A percentile compares a stretch with the other conserved stretches of the same genome.
Conservation (phyloP, 768 basidiomycete species). For the Suillus cothurnatus region DNA sequence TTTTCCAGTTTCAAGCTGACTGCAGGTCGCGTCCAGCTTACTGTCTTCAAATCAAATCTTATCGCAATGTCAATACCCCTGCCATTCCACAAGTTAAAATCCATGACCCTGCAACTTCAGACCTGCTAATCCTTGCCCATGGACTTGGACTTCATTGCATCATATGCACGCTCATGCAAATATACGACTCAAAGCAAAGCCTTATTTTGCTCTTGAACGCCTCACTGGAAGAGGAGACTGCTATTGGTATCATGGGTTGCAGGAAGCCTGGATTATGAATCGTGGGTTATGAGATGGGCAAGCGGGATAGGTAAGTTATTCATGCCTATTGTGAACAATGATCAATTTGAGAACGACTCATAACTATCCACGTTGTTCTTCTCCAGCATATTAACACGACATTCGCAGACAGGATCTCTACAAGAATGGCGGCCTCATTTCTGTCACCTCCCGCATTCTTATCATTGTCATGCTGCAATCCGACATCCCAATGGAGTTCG, state of each 20-base stretch:
- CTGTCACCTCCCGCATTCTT: slow-evolving; percentile 91
- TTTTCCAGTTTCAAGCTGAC: no score
- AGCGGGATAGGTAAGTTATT: slow-evolving; percentile 69
- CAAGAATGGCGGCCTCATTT: slow-evolving; percentile 84
- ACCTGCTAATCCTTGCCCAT: slow-evolving; percentile 79
- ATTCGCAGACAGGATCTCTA: slow-evolving; percentile 78
- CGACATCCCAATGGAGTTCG: slow-evolving; percentile 80
- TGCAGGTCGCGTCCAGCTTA: neutral
- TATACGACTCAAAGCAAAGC: slow-evolving; percentile 85
- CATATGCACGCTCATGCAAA: slow-evolving; percentile 85
- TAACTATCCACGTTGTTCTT: neutral
- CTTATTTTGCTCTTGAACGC: slow-evolving; percentile 87
- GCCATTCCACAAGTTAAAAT: slow-evolving; percentile 68
- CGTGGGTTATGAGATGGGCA: slow-evolving; percentile 79
- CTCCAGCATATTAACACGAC: slow-evolving; percentile 6
- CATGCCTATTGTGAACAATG: neutral
- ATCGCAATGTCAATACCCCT: slow-evolving; percentile 35
- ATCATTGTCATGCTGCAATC: slow-evolving; percentile 92
- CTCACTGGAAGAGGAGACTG: slow-evolving; percentile 82
- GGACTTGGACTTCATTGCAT: slow-evolving; percentile 87
- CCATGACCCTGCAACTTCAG: slow-evolving; percentile 73
- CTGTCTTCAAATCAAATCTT: neutral
- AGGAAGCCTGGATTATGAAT: slow-evolving; percentile 81
- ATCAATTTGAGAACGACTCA: neutral
- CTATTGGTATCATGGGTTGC: slow-evolving; percentile 91